A percentile compares a stretch with the other conserved stretches of the same genome.
These are phyloP conservation scores for Tricholoma matsutake DNA, from an alignment of 768 basidiomycete genomes.

Conservation along the genomic window DNA sequence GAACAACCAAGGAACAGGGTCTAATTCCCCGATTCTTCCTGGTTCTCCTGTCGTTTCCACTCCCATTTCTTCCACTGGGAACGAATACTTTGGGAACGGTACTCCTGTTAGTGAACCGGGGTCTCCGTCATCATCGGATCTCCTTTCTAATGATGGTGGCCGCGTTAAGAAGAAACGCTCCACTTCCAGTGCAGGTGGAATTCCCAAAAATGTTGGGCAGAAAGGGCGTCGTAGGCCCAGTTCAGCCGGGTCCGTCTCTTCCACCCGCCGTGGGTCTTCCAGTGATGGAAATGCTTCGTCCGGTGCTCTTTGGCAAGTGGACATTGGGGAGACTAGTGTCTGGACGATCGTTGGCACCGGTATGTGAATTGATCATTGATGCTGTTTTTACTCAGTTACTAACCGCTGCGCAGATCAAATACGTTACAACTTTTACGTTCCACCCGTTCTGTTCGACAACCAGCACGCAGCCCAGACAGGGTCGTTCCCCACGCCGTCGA, in stretches of 20 bases:
- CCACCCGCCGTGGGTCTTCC: constrained; percentile 61
- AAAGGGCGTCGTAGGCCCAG: constrained; percentile 71
- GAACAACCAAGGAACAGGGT: constrained; percentile 47
- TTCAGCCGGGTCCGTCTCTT: constrained; percentile 70
- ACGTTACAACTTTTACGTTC: constrained; percentile 91
- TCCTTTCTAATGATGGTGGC: constrained; percentile 78
- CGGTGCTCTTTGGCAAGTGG: constrained; percentile 83
- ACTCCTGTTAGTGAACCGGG: constrained; percentile 63
- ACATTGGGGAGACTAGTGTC: constrained; percentile 90
- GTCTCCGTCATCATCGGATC: constrained; percentile 64
- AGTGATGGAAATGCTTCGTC: constrained; percentile 71
- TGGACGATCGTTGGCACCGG: constrained; percentile 95
- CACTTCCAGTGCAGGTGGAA: constrained; percentile 66
- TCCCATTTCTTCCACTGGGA: constrained; percentile 47
- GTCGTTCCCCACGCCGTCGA: constrained; percentile 76
- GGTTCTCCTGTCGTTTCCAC: constrained; percentile 69
- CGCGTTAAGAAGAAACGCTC: constrained; percentile 83
- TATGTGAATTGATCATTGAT: constrained; percentile 32
- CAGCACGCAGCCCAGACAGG: constrained; percentile 68
- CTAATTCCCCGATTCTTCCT: constrained; percentile 59
- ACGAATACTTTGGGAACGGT: constrained; percentile 65
- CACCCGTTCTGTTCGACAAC: constrained; percentile 78
- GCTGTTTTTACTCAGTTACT: constrained; percentile 4
- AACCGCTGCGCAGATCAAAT: constrained; percentile 62
- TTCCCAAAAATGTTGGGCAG: constrained; percentile 43